These are phyloP conservation scores for Kazachstania taianensis DNA, from an alignment of 805 yeast genomes.

Conservation along the genomic window DNA sequence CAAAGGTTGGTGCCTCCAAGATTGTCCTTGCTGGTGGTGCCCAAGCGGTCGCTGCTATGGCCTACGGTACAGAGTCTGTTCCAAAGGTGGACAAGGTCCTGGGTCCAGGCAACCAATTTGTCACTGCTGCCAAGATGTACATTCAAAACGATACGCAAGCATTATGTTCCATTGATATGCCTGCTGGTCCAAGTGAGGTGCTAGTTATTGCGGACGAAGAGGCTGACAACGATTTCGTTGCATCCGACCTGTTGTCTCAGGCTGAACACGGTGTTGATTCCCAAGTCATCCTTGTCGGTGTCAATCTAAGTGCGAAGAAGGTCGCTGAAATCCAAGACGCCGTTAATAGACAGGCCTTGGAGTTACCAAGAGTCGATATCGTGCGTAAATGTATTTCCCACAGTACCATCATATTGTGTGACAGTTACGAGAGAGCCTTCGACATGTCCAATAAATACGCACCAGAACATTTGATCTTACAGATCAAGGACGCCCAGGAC, in stretches of 20 bases:
- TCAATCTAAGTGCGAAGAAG: constrained; percentile 51
- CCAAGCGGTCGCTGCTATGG: constrained; percentile 98
- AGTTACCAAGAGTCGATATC: constrained; percentile 84
- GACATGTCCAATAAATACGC: constrained; percentile 85
- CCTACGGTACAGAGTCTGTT: constrained; percentile 89
- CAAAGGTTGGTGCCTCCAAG: constrained; percentile 82
- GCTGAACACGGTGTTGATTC: constrained; percentile 99
- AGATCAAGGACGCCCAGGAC: constrained; percentile 65
- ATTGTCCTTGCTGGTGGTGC: constrained; percentile 98
- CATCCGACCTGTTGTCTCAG: constrained; percentile 91
- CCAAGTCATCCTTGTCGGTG: constrained; percentile 87
- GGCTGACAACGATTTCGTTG: constrained; percentile 93
- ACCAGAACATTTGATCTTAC: constrained; percentile 95
- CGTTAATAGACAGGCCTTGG: constrained; percentile 71
- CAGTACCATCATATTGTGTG: constrained; percentile 69
- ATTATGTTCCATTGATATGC: constrained; percentile 95
- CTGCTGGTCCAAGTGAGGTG: constrained; percentile 99
- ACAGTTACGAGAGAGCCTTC: constrained; percentile 68
- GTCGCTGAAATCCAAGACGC: constrained; percentile 68
- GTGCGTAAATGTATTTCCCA: constrained; percentile 87
- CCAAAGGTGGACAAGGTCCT: constrained; percentile 93
- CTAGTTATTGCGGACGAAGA: constrained; percentile 82
- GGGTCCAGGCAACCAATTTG: constrained; percentile 99
- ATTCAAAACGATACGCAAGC: constrained; percentile 94
- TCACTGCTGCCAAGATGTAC: constrained; percentile 97